Evolutionary conservation across 768 basidiomycete genomes (phyloP), one percentile per base, ranked within the genome.

Genomic region (Panellus pusillus): DNA sequence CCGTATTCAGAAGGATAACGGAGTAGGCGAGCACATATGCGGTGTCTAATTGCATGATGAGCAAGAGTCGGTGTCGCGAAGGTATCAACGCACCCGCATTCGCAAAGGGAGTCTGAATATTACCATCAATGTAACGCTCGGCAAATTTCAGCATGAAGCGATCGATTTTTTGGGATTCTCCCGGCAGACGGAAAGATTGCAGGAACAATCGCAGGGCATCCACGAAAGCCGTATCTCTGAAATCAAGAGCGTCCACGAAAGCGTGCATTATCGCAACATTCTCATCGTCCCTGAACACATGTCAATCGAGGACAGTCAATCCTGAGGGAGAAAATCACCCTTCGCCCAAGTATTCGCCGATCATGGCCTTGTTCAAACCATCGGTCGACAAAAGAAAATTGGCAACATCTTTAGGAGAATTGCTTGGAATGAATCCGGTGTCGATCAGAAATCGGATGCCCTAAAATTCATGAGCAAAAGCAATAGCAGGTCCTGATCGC

Each of bases 91-190:
- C 57, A 91, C 91, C 95, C 64, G 97, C 97, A 70, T 98, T 98
- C 46, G 91, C 89, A 65, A 98, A 99, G 2, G 83, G 79, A 1
- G 89, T 90, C 61, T 86, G 81, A 0, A 84, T 71, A 68, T 98
- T 98, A 51, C 87, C 87, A 12, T 87, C 91, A 57, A 98, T 93
- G 68, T 93, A 99, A 32, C 94, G 83, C 68, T 98, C 95, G 9
- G 97, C 96, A 65, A 98, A 99, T 70, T 99, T 99, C 50, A 98
- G 83, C 93, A 99, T 95, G 73, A 84, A 98, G 9, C 97, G 86
- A 79, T 99, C 97, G 61, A 99, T 98, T 73, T 98, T 98, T 70
- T 99, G 97, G 0, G 93, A 78, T 71, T 99, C 97, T 40, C 97
- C 97, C 7, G 97, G 97, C 17, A 99, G 80, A 44, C 97, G 90